Evolutionary conservation across 1,284 basidiomycete species (phyloP).

Genomic region (Ustanciosporium gigantosporum): DNA sequence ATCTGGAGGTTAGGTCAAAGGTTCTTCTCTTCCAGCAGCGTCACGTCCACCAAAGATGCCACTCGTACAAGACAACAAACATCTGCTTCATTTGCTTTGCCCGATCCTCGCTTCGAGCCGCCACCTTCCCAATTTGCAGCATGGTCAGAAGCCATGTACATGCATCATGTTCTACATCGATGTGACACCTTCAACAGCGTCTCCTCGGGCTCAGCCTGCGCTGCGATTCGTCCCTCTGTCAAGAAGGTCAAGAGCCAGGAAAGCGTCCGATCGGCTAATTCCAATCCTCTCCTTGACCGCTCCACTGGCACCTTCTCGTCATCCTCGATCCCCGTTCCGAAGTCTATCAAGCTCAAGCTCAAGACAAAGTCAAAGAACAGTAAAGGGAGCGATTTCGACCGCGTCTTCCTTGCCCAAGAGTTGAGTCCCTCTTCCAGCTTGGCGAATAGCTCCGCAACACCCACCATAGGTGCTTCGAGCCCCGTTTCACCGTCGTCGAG

Average conservation of each 20-base stretch:
- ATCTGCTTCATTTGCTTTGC: not conserved
- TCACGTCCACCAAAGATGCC: not conserved
- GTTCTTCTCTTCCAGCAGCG: not conserved
- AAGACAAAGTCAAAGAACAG: conserved; percentile 28
- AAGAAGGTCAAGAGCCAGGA: conserved; percentile 28
- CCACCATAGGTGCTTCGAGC: not conserved
- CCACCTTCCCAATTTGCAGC: conserved; percentile 23
- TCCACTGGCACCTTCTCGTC: too few species aligned
- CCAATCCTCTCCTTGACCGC: too few species aligned
- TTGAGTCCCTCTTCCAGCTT: conserved; percentile 16
- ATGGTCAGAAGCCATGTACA: conserved; percentile 22
- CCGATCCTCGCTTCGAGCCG: not conserved
- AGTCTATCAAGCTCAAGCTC: conserved; percentile 17
- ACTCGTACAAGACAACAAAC: not conserved
- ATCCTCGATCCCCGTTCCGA: conserved; percentile 6
- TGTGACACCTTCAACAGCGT: conserved; percentile 31
- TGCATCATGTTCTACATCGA: conserved; percentile 10
- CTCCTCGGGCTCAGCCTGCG: conserved; percentile 18
- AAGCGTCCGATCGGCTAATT: conserved; percentile 14
- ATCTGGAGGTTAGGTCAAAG: not conserved
- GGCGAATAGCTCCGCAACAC: not conserved
- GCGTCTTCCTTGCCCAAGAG: conserved; percentile 60
- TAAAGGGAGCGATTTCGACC: conserved; percentile 42
- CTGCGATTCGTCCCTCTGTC: conserved; percentile 6
- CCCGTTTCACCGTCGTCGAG: not conserved